Evolutionary conservation across 2,329 filamentous ascomycete genomes (phyloP), one percentile per base, ranked within the genome.

Genomic region (Aspergillus arachidicola): DNA sequence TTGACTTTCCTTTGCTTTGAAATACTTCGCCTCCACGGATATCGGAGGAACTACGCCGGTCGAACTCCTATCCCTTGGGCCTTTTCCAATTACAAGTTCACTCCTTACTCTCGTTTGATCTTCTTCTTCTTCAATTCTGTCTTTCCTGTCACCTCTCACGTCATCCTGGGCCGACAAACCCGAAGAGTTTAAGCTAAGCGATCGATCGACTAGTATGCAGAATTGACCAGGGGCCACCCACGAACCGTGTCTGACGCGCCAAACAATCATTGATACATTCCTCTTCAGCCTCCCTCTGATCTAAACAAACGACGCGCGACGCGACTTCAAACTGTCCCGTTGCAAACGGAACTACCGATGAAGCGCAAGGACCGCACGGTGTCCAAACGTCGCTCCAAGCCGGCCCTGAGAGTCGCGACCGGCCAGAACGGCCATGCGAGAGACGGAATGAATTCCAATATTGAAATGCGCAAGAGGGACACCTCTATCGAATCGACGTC

Each of bases 391-490:
- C 76, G 76, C 68, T 77, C 78, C 60, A 76, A 77, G 70, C 76
- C 75, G 66, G 74, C 68, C 65, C 67, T 80, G 63, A 77, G 70
- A 61, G 65, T 79, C 53, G 73, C 73, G 51, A 78, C 77, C 55
- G 72, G 75, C 67, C 73, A 73, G 62, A 76, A 76, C 73, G 73
- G 74, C 58, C 66, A 72, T 70, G 70, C 69, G 58, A 72, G 69
- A 62, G 71, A 69, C 66, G 69, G 69, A 38, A 83, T 83, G 81
- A 78, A 80, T 64, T 75, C 75, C 61, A 76, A 78, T 54, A 76
- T 83, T 34, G 81, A 83, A 68, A 78, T 82, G 76, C 78, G 81
- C 68, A 81, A 81, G 69, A 82, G 82, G 71, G 80, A 80, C 61
- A 76, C 76, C 30, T 79, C 80, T 4, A 65, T 76, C 36, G 79